Conservation (phyloP, 129 eudicot genomes). For the Gnaphalium uliginosum region DNA sequence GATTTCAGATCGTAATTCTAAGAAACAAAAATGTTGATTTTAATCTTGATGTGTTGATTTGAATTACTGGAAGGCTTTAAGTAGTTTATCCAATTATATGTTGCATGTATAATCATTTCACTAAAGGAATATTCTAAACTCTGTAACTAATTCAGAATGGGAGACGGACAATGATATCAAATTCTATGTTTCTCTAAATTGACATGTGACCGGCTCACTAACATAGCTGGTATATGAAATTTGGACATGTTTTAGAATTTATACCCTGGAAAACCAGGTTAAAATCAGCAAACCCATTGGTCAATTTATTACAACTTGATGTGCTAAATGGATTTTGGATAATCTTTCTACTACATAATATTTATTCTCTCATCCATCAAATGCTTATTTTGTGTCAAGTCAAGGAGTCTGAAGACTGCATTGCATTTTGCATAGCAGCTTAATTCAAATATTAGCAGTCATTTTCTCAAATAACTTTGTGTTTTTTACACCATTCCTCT, state of each 20-base stretch:
- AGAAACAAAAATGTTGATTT: background rate
- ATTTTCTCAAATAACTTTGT: conserved; percentile 15
- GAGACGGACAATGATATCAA: background rate
- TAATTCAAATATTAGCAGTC: background rate
- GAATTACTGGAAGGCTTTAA: background rate
- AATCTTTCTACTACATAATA: background rate
- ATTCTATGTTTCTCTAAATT: background rate
- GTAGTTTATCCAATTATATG: conserved; percentile 15
- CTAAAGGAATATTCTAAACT: background rate
- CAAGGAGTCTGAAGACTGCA: background rate
- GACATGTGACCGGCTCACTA: background rate
- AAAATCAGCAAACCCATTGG: background rate
- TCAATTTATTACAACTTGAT: conserved; percentile 12
- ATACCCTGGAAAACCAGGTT: background rate
- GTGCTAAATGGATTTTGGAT: background rate
- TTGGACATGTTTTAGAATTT: background rate
- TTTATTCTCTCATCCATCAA: background rate
- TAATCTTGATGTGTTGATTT: background rate
- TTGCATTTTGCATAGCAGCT: background rate
- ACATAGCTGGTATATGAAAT: conserved; percentile 3
- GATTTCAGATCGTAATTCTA: background rate
- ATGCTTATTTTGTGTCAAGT: conserved; percentile 3
- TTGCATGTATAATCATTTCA: background rate
- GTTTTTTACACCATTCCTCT: background rate
- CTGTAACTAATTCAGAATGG: background rate